Base-by-base conservation (phyloP, 2,329 filamentous ascomycete species). In the Cryphonectria carpinicola region DNA sequence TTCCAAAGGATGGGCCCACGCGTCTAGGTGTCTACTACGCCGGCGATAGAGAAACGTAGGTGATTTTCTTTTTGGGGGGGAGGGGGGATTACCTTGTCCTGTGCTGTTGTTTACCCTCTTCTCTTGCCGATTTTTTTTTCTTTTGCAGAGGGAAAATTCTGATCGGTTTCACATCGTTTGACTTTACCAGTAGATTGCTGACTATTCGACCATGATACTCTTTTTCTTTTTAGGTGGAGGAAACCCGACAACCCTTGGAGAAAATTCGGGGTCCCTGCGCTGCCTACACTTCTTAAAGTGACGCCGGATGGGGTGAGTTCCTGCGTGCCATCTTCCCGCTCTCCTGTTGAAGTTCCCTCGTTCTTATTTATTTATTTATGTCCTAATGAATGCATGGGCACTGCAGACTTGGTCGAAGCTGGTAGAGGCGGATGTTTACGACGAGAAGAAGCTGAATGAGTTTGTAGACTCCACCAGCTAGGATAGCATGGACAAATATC, bases 231-330 rank as follows among this genome's bases (percentile, higher is more conserved):
- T 41, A 78, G 76, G 43, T 78, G 76, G 76, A 72, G 73, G 54
- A 72, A 73, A 1, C 39, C 66, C 0, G 71, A 75, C 17, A 77
- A 77, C 70, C 71, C 71, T 13, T 78, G 76, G 76, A 74, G 71
- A 43, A 65, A 75, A 62, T 78, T 76, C 58, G 72, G 70, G 4
- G 74, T 77, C 3, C 76, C 73, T 17, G 71, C 74, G 25, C 67
- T 78, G 61, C 76, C 76, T 3, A 78, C 76, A 3, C 41, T 78
- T 22, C 74, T 75, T 32, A 78, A 77, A 35, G 72, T 77, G 32
- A 75, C 73, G 8, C 67, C 68, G 13, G 73, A 74, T 32, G 74
- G 74, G 6, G 75, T 76, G 60, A 72, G 74, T 75, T n/a, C n/a
- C n/a, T n/a, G 19, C 25, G 17, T 37, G 19, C 4, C 17, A 17